Evolutionary conservation across 805 yeast genomes (phyloP), one percentile per base, ranked within the genome.

Genomic region (Danielia reshetovae): DNA sequence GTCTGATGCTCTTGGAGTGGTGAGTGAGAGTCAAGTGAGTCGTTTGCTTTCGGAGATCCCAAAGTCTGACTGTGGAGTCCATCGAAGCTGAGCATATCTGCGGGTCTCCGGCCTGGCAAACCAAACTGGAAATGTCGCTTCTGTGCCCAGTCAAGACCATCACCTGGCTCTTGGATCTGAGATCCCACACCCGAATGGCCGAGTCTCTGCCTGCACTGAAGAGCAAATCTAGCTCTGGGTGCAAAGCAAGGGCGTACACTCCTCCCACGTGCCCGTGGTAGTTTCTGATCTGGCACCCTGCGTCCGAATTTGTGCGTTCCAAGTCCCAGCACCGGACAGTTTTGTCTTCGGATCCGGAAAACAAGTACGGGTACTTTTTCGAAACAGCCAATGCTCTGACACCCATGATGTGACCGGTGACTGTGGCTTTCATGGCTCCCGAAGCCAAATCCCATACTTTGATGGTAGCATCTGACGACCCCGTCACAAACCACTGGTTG

Each of bases 241-340:
- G 97, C 11, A 88, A 55, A 38, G 80, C 90, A 27, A 89, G 68
- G 0, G 94, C 70, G 51, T 86, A 87, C 2, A 93, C 85, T 4
- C 95, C 94, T 19, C 95, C 85, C 17, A 86, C 68, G 62, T 93
- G 98, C 3, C 98, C 99, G 60, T 89, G 94, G 58, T 86, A 93
- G 49, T 88, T 87, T 36, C 97, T 67, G 4, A 88, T 75, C 46
- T 64, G 68, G 40, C 69, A 62, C 8, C 73, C 73, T 10, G 61
- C 51, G 2, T 56, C 42, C 2, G 85, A 77, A 46, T 77, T 77
- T 49, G 89, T 86, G 51, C 79, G 75, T 57, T 90, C 97, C 46
- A 93, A 68, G 64, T 93, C 99, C 97, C 97, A 93, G 59, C 97
- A 89, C 54, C 86, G 78, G 7, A 88, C 86, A 17, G 88, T 72